Evolutionary conservation across 176 grass and related monocot species (phyloP).

Genomic region (Neostapfia colusana): DNA sequence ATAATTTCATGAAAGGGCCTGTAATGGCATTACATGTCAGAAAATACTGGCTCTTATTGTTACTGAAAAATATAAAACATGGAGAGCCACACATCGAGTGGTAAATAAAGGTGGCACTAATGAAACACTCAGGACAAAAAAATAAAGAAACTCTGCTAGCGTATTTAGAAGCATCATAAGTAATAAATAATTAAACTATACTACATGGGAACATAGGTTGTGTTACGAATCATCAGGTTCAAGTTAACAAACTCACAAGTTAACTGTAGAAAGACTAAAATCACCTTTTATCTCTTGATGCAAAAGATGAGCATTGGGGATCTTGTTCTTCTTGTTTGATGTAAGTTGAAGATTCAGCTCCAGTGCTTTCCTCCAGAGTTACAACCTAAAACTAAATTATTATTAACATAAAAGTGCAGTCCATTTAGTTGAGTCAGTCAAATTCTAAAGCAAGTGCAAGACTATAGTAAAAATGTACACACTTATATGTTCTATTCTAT

Average conservation of each 20-base stretch:
- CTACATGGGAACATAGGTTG: background rate
- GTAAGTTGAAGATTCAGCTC: slow-evolving; percentile 35
- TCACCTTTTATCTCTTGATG: slow-evolving; percentile 46
- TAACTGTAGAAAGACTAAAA: slow-evolving; percentile 8
- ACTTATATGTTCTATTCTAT: background rate
- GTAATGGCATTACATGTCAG: slow-evolving; percentile 43
- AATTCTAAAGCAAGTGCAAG: slow-evolving; percentile 3
- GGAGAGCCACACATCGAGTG: background rate
- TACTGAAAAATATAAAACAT: slow-evolving; percentile 16
- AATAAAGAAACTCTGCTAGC: background rate
- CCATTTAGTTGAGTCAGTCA: slow-evolving; percentile 25
- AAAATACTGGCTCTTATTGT: slow-evolving; percentile 33
- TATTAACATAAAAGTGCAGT: slow-evolving; percentile 35
- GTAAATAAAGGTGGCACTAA: slow-evolving; percentile 14
- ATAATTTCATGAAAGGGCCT: slow-evolving; percentile 72
- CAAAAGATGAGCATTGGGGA: slow-evolving; percentile 33
- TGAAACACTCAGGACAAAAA: background rate
- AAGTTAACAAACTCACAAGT: slow-evolving; percentile 1
- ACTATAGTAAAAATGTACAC: slow-evolving; percentile 13
- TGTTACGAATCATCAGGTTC: background rate
- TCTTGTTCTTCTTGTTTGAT: slow-evolving; percentile 47
- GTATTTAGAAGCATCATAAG: slow-evolving; percentile 3
- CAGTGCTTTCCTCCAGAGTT: slow-evolving; percentile 36
- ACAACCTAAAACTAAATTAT: slow-evolving; percentile 47
- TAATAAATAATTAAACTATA: slow-evolving; percentile 4